Base-by-base conservation (phyloP, 1,139 yeast genomes). In the Zygoascus meyerae region DNA sequence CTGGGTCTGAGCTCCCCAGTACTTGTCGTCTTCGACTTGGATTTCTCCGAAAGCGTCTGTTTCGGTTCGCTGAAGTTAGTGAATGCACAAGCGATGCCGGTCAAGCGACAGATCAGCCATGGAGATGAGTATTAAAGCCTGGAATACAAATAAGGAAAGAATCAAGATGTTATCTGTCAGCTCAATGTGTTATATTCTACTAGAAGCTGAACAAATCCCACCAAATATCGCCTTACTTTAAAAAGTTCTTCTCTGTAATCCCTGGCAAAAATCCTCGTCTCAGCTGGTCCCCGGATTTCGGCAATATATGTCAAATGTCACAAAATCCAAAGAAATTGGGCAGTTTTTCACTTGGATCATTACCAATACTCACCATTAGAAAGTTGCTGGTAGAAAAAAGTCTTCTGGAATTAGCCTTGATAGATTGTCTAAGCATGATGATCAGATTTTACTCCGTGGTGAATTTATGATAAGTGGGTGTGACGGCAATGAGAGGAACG, bases 1-100 rank as follows among this genome's bases (percentile, higher is more conserved):
- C 68, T 94, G 97, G 51, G 98, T 92, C 72, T 92, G 98, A 38
- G 98, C 97, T 52, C 98, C 97, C 86, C 95, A 90, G 74, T 90
- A 90, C 65, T 80, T 82, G 63, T 84, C 76, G 52, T 78, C 71
- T 50, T 89, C 95, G 45, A 90, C 97, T 63, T 86, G 86, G 61
- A 92, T 84, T 64, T 86, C 95, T 58, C 98, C 98, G 64, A 92
- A 92, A 45, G 97, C 97, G 69, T 92, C 98, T 50, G 89, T 78
- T 69, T 92, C 98, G 51, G 78, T 78, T 73, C 97, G 82, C 59
- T 65, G 26, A 67, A 44, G 26, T 21, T 21, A 21, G 26, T 21
- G 26, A 21, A 4, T 21, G 26, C 26, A 7, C 26, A 21, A 16
- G 21, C n/a, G 36, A 7, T 17, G 26, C 17, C 26, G 26, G 38